phyloP scores from a whole-genome alignment of 345 rosid genomes.

The Sisymbrium irio region DNA sequence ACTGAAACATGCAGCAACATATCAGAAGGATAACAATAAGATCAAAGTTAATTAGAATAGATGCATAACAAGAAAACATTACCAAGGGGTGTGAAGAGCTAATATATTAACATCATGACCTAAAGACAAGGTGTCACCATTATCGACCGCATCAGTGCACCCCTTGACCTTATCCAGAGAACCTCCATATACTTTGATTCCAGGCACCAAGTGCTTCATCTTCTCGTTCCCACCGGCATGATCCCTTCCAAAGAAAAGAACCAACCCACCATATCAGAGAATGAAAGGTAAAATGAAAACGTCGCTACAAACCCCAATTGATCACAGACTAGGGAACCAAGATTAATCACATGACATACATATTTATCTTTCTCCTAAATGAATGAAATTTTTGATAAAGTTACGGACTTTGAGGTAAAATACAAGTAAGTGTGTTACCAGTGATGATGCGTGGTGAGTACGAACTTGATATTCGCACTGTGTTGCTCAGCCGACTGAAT shows the following conservation, averaged over 20 bases:
- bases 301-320: not conserved
- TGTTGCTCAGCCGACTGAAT: slow-evolving; percentile 50
- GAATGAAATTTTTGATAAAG: not conserved
- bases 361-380: not conserved
- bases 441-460: slow-evolving; percentile 96
- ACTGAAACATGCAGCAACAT: slow-evolving; percentile 39
- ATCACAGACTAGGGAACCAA: not conserved
- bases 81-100: slow-evolving; percentile 93
- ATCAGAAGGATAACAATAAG: not conserved
- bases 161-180: slow-evolving; percentile 79
- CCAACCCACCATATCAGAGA: not conserved
- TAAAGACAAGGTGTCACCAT: slow-evolving; percentile 66
- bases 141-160: slow-evolving; percentile 64
- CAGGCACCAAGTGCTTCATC: slow-evolving; percentile 72
- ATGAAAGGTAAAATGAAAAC: not conserved
- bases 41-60: not conserved
- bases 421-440: slow-evolving; percentile 43
- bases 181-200: slow-evolving; percentile 78
- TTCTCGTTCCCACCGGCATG: slow-evolving; percentile 92
- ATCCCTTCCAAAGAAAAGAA: slow-evolving; percentile 49
- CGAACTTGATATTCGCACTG: slow-evolving; percentile 50
- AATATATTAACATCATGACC: slow-evolving; percentile 54
- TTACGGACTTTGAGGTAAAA: not conserved
- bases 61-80: not conserved
- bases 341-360: too few relatives aligned